These are phyloP conservation scores for Trichoderma koningii DNA, from an alignment of 2,329 filamentous ascomycete species.

Conservation along the genomic window DNA sequence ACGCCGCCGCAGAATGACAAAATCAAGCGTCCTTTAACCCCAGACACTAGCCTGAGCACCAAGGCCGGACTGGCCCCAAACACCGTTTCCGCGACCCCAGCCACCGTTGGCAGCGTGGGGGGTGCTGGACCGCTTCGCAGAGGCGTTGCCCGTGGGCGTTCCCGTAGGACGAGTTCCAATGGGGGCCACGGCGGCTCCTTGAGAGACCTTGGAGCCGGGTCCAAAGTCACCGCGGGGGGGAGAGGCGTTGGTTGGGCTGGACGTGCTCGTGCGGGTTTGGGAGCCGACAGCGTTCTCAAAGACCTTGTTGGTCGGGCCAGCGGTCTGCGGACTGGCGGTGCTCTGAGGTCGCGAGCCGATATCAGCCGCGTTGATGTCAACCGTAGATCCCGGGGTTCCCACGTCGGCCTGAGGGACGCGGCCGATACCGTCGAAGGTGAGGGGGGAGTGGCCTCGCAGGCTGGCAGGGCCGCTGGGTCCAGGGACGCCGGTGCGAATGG, in stretches of 20 bases:
- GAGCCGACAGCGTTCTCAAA: constrained; percentile 59
- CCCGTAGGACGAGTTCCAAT: constrained; percentile 85
- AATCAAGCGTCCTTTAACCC: constrained; percentile 60
- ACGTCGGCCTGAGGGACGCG: constrained; percentile 44
- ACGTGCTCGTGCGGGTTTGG: constrained; percentile 77
- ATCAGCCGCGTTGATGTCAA: constrained; percentile 49
- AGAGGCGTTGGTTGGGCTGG: constrained; percentile 77
- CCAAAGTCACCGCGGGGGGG: constrained; percentile 66
- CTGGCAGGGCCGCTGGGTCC: constrained; percentile 64
- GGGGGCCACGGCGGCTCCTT: constrained; percentile 73
- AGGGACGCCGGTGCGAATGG: constrained; percentile 65
- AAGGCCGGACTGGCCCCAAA: constrained; percentile 81
- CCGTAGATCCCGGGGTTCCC: constrained; percentile 45
- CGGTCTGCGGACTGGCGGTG: constrained; percentile 78
- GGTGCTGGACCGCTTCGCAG: constrained; percentile 80
- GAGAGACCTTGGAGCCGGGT: constrained; percentile 54
- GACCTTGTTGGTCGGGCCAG: constrained; percentile 56
- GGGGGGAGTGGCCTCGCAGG: constrained; percentile 75
- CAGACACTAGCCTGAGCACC: constrained; percentile 92
- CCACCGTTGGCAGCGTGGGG: constrained; percentile 85
- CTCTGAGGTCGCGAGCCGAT: constrained; percentile 73
- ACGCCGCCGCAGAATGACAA: constrained; percentile 16
- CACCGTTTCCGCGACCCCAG: constrained; percentile 79
- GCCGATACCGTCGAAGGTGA: constrained; percentile 68
- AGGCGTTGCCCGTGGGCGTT: constrained; percentile 51